These are phyloP conservation scores for Auricularia sp. DNA, from an alignment of 768 basidiomycete genomes.

Conservation along the genomic window DNA sequence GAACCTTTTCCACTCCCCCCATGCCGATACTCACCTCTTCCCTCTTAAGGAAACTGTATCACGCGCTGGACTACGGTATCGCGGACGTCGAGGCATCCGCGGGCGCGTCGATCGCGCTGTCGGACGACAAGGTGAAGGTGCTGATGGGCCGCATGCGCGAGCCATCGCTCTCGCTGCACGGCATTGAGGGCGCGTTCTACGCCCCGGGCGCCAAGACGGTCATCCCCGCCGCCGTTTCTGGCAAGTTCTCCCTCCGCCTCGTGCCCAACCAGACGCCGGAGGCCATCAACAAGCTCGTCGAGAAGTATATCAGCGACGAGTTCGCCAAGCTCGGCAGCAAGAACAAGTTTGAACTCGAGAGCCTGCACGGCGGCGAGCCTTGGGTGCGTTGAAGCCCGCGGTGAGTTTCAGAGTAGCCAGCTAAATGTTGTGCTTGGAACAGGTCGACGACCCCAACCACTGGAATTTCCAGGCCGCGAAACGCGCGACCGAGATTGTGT, in stretches of 20 bases:
- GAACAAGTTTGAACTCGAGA: slow-evolving; percentile 66
- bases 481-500: slow-evolving; percentile 72
- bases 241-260: slow-evolving; percentile 91
- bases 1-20: no score
- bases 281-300: slow-evolving; percentile 58
- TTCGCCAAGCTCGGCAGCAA: slow-evolving; percentile 81
- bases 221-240: slow-evolving; percentile 80
- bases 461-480: slow-evolving; percentile 91
- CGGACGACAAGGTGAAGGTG: slow-evolving; percentile 62
- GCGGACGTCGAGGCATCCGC: slow-evolving; percentile 66
- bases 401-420: no score
- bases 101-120: slow-evolving; percentile 67
- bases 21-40: background rate
- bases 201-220: slow-evolving; percentile 81
- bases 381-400: slow-evolving; percentile 34
- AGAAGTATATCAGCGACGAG: slow-evolving; percentile 58
- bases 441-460: slow-evolving; percentile 65
- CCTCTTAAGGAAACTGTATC: slow-evolving; percentile 50
- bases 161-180: slow-evolving; percentile 84
- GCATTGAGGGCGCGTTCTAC: slow-evolving; percentile 92
- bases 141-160: slow-evolving; percentile 93
- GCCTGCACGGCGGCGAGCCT: slow-evolving; percentile 74
- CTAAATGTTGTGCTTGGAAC: no score
- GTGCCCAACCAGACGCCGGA: slow-evolving; percentile 83
- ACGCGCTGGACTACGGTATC: slow-evolving; percentile 57